Conservation (phyloP, 2,329 filamentous ascomycete genomes). For the Kalaharituber pfeilii region DNA sequence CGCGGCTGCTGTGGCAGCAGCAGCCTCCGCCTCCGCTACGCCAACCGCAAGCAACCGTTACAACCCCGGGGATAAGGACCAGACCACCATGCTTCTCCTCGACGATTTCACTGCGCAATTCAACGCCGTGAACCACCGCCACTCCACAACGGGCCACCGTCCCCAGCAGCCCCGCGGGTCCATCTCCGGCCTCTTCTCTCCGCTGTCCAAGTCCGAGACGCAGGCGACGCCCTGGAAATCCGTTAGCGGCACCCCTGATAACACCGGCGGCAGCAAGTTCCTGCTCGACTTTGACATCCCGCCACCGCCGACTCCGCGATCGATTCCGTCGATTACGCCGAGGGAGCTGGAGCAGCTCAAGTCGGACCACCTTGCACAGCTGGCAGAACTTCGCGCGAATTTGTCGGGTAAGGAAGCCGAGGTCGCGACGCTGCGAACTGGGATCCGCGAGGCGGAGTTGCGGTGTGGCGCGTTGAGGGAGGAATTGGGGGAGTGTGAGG, state of each 20-base stretch:
- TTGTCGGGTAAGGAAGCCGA: conserved; percentile 87
- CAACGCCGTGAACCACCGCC: conserved; percentile 34
- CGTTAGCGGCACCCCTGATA: conserved; percentile 9
- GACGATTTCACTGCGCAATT: conserved; percentile 77
- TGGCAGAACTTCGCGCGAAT: conserved; percentile 82
- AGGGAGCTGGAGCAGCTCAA: conserved; percentile 86
- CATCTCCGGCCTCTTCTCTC: conserved; percentile 11
- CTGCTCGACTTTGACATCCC: conserved; percentile 84
- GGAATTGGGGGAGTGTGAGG: conserved; percentile 7
- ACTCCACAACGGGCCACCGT: conserved; percentile 27
- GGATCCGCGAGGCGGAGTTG: conserved; percentile 77
- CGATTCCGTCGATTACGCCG: conserved; percentile 75
- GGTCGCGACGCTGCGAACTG: conserved; percentile 68
- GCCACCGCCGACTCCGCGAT: conserved; percentile 81
- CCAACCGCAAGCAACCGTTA: too few species aligned
- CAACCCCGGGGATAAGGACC: neutral
- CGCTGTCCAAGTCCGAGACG: conserved; percentile 9
- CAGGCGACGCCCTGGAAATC: conserved; percentile 31
- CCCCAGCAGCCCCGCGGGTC: conserved; percentile 27
- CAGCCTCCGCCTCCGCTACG: too few species aligned
- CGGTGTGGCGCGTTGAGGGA: conserved; percentile 69
- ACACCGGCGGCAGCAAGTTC: conserved; percentile 37
- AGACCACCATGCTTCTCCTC: conserved; percentile 52
- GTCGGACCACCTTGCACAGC: conserved; percentile 76
- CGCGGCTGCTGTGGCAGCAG: too few species aligned